Evolutionary conservation across 1,284 basidiomycete genomes (phyloP).

Genomic region (Peniophora sp.): DNA sequence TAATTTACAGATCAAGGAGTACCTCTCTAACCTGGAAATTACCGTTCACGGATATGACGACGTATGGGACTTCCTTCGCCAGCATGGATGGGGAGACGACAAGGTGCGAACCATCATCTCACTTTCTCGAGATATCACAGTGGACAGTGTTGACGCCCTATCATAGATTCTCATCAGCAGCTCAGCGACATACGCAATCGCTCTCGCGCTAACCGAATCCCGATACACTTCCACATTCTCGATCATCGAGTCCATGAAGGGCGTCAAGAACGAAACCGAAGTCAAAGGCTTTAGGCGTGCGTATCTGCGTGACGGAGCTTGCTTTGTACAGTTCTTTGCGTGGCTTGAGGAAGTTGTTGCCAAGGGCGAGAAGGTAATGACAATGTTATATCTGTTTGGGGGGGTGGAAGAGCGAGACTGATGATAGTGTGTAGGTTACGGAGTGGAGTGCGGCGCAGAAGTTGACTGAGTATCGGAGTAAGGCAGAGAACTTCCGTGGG

Average conservation of each 20-base stretch:
- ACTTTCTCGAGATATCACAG: background rate
- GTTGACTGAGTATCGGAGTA: constrained; percentile 72
- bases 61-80: constrained; percentile 71
- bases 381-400: too few relatives aligned
- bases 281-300: constrained; percentile 51
- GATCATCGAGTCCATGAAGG: constrained; percentile 73
- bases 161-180: constrained; percentile 52
- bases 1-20: constrained; percentile 15
- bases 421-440: constrained; percentile 34
- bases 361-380: constrained; percentile 59
- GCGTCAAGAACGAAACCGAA: constrained; percentile 76
- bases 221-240: constrained; percentile 64
- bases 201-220: constrained; percentile 71
- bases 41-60: constrained; percentile 65
- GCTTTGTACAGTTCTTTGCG: constrained; percentile 69
- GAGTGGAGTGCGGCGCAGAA: constrained; percentile 89
- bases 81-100: constrained; percentile 67
- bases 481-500: constrained; percentile 75
- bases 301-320: constrained; percentile 86
- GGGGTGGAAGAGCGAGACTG: too few relatives aligned
- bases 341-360: constrained; percentile 84
- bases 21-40: constrained; percentile 55
- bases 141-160: too few relatives aligned
- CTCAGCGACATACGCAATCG: constrained; percentile 71
- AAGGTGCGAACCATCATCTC: constrained; percentile 43